Evolutionary conservation across 768 basidiomycete species (phyloP).

Genomic region (Ramaria rubella): DNA sequence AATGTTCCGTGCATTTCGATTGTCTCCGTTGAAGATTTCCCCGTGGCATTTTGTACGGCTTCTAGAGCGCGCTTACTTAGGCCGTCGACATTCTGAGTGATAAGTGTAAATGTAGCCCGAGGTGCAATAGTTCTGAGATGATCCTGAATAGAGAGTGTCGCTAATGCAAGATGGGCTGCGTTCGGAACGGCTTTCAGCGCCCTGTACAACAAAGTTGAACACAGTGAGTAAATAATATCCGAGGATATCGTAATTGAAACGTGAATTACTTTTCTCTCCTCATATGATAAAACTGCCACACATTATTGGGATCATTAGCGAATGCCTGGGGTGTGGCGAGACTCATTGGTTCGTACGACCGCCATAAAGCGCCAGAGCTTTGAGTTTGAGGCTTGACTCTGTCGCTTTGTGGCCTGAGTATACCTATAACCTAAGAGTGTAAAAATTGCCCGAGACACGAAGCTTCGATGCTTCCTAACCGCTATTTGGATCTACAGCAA

Average conservation of each 20-base stretch:
- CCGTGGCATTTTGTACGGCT: conserved; percentile 17
- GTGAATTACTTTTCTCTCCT: conserved; percentile 41
- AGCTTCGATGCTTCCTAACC: too few species aligned
- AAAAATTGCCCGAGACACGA: too few species aligned
- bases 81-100: conserved; percentile 62
- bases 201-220: conserved; percentile 23
- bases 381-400: conserved; percentile 13
- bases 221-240: not conserved
- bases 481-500: too few species aligned
- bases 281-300: conserved; percentile 65
- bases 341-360: conserved; percentile 41
- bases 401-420: too few species aligned
- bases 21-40: conserved; percentile 12
- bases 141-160: conserved; percentile 36
- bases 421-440: too few species aligned
- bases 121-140: conserved; percentile 36
- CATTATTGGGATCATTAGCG: conserved; percentile 37
- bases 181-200: conserved; percentile 45
- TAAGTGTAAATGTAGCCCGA: conserved; percentile 38
- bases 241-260: not conserved
- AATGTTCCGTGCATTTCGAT: conserved; percentile 58
- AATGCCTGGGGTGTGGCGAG: conserved; percentile 53
- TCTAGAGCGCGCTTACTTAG: conserved; percentile 37
- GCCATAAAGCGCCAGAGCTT: conserved; percentile 35
- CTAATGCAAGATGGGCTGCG: conserved; percentile 47